Conservation (phyloP, 164 flowering plant species). For the Sextonia rubra region DNA sequence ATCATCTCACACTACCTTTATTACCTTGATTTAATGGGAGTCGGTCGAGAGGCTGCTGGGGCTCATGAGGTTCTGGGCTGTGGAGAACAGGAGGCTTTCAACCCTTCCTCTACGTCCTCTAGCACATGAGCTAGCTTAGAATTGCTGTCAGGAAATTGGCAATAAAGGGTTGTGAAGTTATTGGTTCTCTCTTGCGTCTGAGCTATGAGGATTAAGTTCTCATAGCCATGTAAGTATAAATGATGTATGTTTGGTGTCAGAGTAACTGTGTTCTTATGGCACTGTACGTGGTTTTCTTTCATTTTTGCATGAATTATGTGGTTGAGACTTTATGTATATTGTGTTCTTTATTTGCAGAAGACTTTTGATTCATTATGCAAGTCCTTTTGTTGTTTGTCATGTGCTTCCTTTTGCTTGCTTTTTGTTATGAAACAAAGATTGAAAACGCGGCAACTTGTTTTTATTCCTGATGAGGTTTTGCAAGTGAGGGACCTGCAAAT, state of each 20-base stretch:
- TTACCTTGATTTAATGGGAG: conserved; percentile 78
- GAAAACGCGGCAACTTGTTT: too few relatives aligned
- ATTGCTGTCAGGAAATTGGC: neutral
- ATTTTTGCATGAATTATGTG: neutral
- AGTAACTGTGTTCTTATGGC: neutral
- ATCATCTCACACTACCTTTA: conserved; percentile 66
- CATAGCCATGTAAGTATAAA: neutral
- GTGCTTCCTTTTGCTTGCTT: too few relatives aligned
- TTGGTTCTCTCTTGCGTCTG: neutral
- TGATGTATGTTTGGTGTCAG: neutral
- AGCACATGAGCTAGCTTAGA: neutral
- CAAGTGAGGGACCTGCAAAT: too few relatives aligned
- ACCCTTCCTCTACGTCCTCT: conserved; percentile 35
- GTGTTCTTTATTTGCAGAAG: too few relatives aligned
- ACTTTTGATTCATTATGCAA: too few relatives aligned
- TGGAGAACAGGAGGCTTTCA: conserved; percentile 64
- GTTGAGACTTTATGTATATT: neutral
- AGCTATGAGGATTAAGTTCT: neutral
- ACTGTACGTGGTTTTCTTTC: neutral
- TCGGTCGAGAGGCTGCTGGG: conserved; percentile 69
- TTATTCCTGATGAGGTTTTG: too few relatives aligned
- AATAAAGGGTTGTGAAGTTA: neutral
- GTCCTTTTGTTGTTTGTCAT: too few relatives aligned
- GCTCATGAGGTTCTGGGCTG: conserved; percentile 54
- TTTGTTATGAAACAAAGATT: too few relatives aligned